These are phyloP conservation scores for Sporothrix protearum DNA, from an alignment of 2,329 filamentous ascomycete species.

Conservation along the genomic window DNA sequence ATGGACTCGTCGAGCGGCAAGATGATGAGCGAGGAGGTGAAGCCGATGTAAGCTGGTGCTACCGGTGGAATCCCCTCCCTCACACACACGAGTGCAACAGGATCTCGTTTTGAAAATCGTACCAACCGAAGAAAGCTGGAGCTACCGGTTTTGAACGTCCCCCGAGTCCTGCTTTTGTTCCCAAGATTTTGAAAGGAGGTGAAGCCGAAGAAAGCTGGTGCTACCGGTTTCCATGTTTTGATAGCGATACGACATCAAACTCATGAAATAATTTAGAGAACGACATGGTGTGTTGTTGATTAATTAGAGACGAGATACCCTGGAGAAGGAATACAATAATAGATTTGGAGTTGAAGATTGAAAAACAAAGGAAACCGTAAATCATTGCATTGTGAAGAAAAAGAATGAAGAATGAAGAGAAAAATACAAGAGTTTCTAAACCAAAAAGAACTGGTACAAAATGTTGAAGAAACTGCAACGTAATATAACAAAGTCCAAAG, in stretches of 20 bases:
- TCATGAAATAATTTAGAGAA: not conserved
- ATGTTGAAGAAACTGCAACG: no score
- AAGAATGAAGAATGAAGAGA: not conserved
- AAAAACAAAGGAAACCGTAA: not conserved
- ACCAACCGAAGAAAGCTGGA: not conserved
- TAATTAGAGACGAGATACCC: slow-evolving; percentile 16
- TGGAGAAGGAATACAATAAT: slow-evolving; percentile 15
- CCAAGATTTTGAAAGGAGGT: not conserved
- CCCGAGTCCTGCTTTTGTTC: no score
- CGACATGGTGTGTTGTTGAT: not conserved
- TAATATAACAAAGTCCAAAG: not conserved
- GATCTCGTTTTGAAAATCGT: not conserved
- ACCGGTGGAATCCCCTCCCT: not conserved
- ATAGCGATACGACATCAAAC: not conserved
- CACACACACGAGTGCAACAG: no score
- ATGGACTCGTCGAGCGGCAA: slow-evolving; percentile 8
- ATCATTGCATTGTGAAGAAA: not conserved
- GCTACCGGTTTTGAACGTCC: not conserved
- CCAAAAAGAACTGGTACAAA: not conserved
- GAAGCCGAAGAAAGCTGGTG: not conserved
- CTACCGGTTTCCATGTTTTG: not conserved
- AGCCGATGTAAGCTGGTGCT: slow-evolving; percentile 11
- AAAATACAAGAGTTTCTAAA: not conserved
- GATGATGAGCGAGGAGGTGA: slow-evolving; percentile 18
- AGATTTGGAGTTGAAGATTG: not conserved